Evolutionary conservation across 1,139 yeast species (phyloP), one percentile per base, ranked within the genome.

Genomic region (Candida tetrigidarum): DNA sequence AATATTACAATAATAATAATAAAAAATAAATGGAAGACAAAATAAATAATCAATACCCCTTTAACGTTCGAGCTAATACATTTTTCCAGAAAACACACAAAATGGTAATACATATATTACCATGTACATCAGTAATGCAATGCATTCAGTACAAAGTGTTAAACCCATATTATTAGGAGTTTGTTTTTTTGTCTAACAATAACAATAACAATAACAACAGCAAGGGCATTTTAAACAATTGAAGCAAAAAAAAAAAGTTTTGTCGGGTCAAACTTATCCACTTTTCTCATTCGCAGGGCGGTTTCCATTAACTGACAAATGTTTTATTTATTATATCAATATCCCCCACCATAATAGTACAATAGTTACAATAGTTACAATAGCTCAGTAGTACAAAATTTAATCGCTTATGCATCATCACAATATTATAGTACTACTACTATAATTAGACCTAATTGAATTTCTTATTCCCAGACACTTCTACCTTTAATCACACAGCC

Each of bases 321-420:
- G n/a, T n/a, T n/a, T n/a, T n/a, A n/a, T n/a, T n/a, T n/a, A n/a
- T n/a, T n/a, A n/a, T n/a, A n/a, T n/a, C n/a, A n/a, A n/a, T n/a
- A n/a, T n/a, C n/a, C n/a, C n/a, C n/a, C n/a, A n/a, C n/a, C n/a
- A n/a, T n/a, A n/a, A n/a, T n/a, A n/a, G n/a, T n/a, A n/a, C n/a
- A n/a, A n/a, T n/a, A n/a, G n/a, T n/a, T n/a, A n/a, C n/a, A n/a
- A n/a, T n/a, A n/a, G n/a, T n/a, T n/a, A n/a, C n/a, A n/a, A n/a
- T n/a, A n/a, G n/a, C n/a, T n/a, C n/a, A n/a, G n/a, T n/a, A 27
- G 9, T 29, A 16, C 33, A 29, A 32, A 32, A 32, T 19, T n/a
- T 22, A 34, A 34, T 34, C 37, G 37, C 37, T 34, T 22, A 34
- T 34, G 37, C 37, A 34, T 22, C 37, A 34, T 22, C 28, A 16